These are phyloP conservation scores for Elsinoe perseae DNA, from an alignment of 2,329 filamentous ascomycete genomes.

Conservation along the genomic window DNA sequence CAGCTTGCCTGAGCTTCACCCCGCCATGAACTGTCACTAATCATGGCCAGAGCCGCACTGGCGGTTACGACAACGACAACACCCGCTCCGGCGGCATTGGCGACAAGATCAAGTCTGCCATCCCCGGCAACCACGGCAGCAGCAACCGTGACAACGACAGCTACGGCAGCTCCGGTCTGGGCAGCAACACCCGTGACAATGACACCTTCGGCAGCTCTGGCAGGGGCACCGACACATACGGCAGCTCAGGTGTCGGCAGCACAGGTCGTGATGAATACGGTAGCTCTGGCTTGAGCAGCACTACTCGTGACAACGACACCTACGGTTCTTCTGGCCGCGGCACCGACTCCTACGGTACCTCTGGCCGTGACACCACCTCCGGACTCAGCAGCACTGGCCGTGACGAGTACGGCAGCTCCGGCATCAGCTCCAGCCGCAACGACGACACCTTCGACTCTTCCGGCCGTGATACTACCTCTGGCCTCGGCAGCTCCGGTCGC, in stretches of 20 bases:
- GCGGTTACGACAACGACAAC: slow-evolving; percentile 16
- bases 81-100: slow-evolving; percentile 9
- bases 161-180: slow-evolving; percentile 17
- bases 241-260: slow-evolving; percentile 20
- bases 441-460: slow-evolving; percentile 20
- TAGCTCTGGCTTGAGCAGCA: neutral
- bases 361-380: slow-evolving; percentile 11
- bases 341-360: slow-evolving; percentile 19
- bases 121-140: neutral
- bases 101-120: slow-evolving; percentile 5
- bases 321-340: neutral
- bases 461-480: slow-evolving; percentile 1
- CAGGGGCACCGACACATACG: slow-evolving; percentile 20
- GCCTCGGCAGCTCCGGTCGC: neutral
- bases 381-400: neutral
- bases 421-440: neutral
- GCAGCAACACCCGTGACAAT: slow-evolving; percentile 15
- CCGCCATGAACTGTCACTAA: neutral
- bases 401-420: slow-evolving; percentile 3
- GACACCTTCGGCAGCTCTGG: slow-evolving; percentile 16
- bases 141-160: slow-evolving; percentile 13
- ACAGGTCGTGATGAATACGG: slow-evolving; percentile 19
- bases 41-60: slow-evolving; percentile 1
- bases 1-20: neutral
- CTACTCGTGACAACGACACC: neutral